Percentiles rank a stretch among this genome's conserved stretches.
Evolutionary conservation across 352 stramenopile species (phyloP).

Genomic region (Globisporangium acanthophoron): DNA sequence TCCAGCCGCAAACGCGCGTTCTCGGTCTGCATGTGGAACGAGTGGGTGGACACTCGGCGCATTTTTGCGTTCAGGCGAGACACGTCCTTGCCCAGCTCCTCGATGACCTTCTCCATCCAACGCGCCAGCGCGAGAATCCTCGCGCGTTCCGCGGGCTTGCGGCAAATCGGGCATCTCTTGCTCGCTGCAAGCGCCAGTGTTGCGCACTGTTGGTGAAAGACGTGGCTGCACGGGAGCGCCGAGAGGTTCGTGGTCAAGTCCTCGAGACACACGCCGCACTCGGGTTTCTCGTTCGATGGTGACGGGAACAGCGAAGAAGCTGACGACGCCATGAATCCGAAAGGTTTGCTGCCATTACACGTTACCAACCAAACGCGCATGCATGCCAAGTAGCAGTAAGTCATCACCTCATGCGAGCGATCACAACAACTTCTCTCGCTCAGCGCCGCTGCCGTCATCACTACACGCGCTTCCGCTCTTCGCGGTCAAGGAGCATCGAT

Average conservation of each 20-base stretch:
- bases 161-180: constrained; percentile 31
- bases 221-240: constrained; percentile 31
- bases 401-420: no score
- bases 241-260: constrained; percentile 22
- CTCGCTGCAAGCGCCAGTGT: constrained; percentile 13
- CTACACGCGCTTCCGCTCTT: no score
- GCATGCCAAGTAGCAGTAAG: no score
- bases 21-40: constrained; percentile 25
- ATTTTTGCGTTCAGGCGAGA: constrained; percentile 16
- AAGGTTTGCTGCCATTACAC: background rate
- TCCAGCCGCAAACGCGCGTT: constrained; percentile 21
- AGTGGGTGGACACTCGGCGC: constrained; percentile 26
- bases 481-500: no score
- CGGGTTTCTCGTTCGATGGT: background rate
- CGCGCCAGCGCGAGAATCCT: background rate
- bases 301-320: background rate
- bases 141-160: constrained; percentile 9
- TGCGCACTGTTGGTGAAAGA: constrained; percentile 33
- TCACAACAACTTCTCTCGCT: no score
- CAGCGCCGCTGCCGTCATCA: no score
- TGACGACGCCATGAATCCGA: background rate
- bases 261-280: constrained; percentile 42
- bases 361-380: no score
- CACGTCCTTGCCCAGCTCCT: constrained; percentile 21
- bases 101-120: constrained; percentile 13